Evolutionary conservation across 2,329 filamentous ascomycete genomes (phyloP), one percentile per base, ranked within the genome.

Genomic region (Coleophoma crateriformis): DNA sequence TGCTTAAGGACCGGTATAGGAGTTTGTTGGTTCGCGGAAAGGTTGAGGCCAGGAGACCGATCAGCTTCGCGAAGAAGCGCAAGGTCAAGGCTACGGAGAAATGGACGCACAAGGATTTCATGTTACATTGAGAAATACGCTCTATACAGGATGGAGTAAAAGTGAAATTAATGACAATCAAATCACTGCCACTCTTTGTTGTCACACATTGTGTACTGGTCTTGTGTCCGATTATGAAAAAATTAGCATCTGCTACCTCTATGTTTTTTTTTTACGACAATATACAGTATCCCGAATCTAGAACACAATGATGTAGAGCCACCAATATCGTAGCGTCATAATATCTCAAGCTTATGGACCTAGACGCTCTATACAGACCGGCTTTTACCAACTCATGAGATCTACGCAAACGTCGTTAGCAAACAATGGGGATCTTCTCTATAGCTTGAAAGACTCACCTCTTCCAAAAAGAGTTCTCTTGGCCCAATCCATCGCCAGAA

Each of bases 401-500:
- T 57, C 55, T 57, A 44, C 38, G 34, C 8, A 19, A 19, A 19
- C 19, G 17, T 4, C 17, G 37, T 15, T 17, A 39, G 15, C 52
- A 49, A 54, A 50, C n/a, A 46, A 7, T 27, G 7, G 27, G 27
- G 6, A 27, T 27, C 7, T 10, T 27, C 27, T 27, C 27, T 27
- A 27, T 10, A 27, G 27, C 27, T 27, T 27, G 6, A 27, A 27
- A 10, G 48, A 49, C 60, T 58, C 46, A 96, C 92, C 94, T 84
- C 94, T 80, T 58, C 94, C 94, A 73, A 99, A 99, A 19, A 99
- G 70, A 12, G 90, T 88, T 66, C 95, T 79, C 81, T 97, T 99
- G n/a, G 83, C 85, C 94, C 94, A 99, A 68, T 99, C 94, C 94
- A 99, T 96, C 15, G 90, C 90, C 69, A 99, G 76, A 63, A 99